A percentile compares a stretch with the other conserved stretches of the same genome.
Conservation (phyloP, 2,329 filamentous ascomycete species). For the Apiospora malaysiana region DNA sequence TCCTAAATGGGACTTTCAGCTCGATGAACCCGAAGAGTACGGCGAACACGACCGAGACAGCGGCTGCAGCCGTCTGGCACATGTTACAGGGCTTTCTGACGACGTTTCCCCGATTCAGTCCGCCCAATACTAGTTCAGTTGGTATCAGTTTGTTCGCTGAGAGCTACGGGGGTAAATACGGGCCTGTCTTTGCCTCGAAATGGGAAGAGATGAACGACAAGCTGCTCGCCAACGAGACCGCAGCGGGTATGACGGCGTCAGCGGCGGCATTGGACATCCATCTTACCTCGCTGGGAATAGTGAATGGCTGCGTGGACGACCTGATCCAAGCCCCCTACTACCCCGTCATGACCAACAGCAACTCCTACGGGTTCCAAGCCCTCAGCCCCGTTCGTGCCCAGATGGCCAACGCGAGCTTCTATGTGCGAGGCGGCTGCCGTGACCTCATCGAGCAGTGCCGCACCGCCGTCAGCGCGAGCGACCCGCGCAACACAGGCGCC, state of each 20-base stretch:
- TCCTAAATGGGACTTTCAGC: constrained; percentile 37
- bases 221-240: constrained; percentile 52
- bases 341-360: constrained; percentile 63
- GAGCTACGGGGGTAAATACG: constrained; percentile 30
- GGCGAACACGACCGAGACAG: constrained; percentile 44
- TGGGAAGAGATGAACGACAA: constrained; percentile 67
- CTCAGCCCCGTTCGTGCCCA: constrained; percentile 59
- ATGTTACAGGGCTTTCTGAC: constrained; percentile 56
- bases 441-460: constrained; percentile 38
- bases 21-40: constrained; percentile 36
- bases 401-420: constrained; percentile 52
- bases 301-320: constrained; percentile 74
- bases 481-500: constrained; percentile 61
- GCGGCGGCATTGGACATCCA: constrained; percentile 55
- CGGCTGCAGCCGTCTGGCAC: constrained; percentile 64
- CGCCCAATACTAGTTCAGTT: constrained; percentile 41
- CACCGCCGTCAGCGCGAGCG: constrained; percentile 50
- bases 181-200: constrained; percentile 47
- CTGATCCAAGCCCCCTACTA: constrained; percentile 64
- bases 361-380: constrained; percentile 68
- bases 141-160: constrained; percentile 57
- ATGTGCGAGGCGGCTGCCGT: constrained; percentile 41
- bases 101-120: constrained; percentile 44
- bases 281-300: constrained; percentile 68
- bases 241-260: constrained; percentile 39